A percentile compares a stretch with the other conserved stretches of the same genome.
These are phyloP conservation scores for Ascochyta koolunga DNA, from an alignment of 2,329 filamentous ascomycete genomes.

Conservation along the genomic window DNA sequence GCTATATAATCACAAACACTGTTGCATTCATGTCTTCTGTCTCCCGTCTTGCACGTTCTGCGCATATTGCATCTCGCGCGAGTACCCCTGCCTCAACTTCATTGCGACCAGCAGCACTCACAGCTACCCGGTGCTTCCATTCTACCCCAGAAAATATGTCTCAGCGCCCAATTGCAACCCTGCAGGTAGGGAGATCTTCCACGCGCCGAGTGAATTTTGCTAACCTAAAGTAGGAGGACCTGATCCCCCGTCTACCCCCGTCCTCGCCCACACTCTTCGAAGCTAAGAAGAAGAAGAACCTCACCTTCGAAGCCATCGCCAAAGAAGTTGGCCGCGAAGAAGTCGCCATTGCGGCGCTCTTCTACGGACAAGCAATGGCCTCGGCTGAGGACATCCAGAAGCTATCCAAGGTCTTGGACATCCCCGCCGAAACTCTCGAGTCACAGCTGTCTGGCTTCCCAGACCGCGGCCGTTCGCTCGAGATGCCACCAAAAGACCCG, in stretches of 20 bases:
- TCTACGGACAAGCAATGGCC: conserved; percentile 85
- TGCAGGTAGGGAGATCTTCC: conserved; percentile 37
- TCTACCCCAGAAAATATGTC: conserved; percentile 40
- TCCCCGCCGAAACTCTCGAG: conserved; percentile 63
- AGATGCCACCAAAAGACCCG: conserved; percentile 85
- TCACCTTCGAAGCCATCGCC: conserved; percentile 81
- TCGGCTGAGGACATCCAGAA: conserved; percentile 71
- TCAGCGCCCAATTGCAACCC: conserved; percentile 47
- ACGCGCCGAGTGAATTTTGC: background rate
- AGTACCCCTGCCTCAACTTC: conserved; percentile 31
- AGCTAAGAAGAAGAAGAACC: conserved; percentile 75
- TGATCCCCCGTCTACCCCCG: conserved; percentile 71
- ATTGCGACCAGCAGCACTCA: conserved; percentile 26
- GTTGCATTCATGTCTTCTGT: conserved; percentile 31
- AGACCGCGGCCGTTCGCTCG: conserved; percentile 77
- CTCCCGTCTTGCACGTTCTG: conserved; percentile 39
- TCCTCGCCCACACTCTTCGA: conserved; percentile 77
- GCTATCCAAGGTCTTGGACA: conserved; percentile 68
- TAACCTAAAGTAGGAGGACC: conserved; percentile 60
- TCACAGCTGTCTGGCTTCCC: conserved; percentile 74
- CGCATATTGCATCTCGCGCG: conserved; percentile 39
- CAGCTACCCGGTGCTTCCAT: conserved; percentile 36
- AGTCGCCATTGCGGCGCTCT: conserved; percentile 84
- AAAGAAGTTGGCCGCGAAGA: conserved; percentile 76
- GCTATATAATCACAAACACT: conserved; percentile 19